Percentiles rank a stretch among this genome's conserved stretches.
These are phyloP conservation scores for Pseudogymnoascus sp. DNA, from an alignment of 2,329 filamentous ascomycete genomes.

Conservation along the genomic window DNA sequence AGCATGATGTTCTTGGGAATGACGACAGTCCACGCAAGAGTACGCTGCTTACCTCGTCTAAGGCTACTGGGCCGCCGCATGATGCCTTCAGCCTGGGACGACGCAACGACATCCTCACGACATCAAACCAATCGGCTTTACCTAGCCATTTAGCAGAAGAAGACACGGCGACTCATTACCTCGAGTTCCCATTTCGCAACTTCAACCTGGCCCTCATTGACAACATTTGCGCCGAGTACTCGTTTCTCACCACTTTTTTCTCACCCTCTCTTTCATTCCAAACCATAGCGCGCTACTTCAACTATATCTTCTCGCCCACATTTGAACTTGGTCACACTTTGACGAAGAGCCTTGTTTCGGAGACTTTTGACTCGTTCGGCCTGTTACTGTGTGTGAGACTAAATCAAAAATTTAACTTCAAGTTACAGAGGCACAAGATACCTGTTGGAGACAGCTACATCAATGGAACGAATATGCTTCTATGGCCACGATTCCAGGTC, in stretches of 20 bases:
- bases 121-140: constrained; percentile 63
- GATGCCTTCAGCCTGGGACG: constrained; percentile 87
- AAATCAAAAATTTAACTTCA: constrained; percentile 90
- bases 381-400: constrained; percentile 84
- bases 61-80: constrained; percentile 52
- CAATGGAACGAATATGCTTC: constrained; percentile 88
- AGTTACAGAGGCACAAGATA: constrained; percentile 82
- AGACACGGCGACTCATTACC: constrained; percentile 73
- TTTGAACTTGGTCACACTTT: constrained; percentile 73
- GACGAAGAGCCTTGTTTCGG: constrained; percentile 66
- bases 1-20: constrained; percentile 71
- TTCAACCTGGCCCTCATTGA: constrained; percentile 92
- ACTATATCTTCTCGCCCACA: constrained; percentile 81
- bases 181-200: constrained; percentile 85
- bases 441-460: constrained; percentile 85
- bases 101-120: constrained; percentile 72
- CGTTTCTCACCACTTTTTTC: constrained; percentile 87
- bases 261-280: constrained; percentile 65
- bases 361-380: constrained; percentile 76
- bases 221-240: constrained; percentile 91
- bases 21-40: constrained; percentile 63
- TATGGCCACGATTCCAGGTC: constrained; percentile 92
- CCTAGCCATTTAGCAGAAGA: constrained; percentile 89
- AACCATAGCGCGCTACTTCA: constrained; percentile 72
- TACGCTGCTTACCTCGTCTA: constrained; percentile 44